phyloP scores from a whole-genome alignment of 306 rosid genomes.

The Prunus davidiana region DNA sequence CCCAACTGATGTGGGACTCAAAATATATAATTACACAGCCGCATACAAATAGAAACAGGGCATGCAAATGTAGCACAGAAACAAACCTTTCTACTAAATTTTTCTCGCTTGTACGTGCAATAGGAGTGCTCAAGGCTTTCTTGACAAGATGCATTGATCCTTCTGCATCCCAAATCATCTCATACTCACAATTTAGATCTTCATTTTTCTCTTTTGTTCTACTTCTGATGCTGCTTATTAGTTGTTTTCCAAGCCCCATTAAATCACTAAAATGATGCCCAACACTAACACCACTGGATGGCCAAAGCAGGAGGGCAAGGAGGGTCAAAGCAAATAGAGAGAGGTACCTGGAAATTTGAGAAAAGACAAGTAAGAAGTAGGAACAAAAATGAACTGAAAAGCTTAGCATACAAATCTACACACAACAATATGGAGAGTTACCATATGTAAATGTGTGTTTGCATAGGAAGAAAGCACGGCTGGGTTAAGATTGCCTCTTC shows the following conservation, averaged over 20 bases:
- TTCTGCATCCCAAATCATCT: slow-evolving; percentile 86
- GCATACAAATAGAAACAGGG: neutral
- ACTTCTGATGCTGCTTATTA: slow-evolving; percentile 36
- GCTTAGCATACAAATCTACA: neutral
- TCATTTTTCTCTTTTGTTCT: slow-evolving; percentile 69
- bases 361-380: slow-evolving; percentile 1
- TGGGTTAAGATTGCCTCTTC: slow-evolving; percentile 51
- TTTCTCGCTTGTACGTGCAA: slow-evolving; percentile 34
- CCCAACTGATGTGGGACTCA: neutral
- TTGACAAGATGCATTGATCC: slow-evolving; percentile 82
- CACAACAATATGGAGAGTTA: slow-evolving; percentile 23
- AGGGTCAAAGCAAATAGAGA: slow-evolving; percentile 52
- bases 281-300: slow-evolving; percentile 52
- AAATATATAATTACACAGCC: neutral
- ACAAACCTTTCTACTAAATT: slow-evolving; percentile 62
- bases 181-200: slow-evolving; percentile 67
- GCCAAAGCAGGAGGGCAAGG: slow-evolving; percentile 66
- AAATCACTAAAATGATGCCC: slow-evolving; percentile 45
- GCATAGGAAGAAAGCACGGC: slow-evolving; percentile 71
- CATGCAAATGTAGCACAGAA: neutral
- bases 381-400: neutral
- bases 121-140: slow-evolving; percentile 46
- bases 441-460: slow-evolving; percentile 69
- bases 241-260: slow-evolving; percentile 28
- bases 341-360: slow-evolving; percentile 53